These are phyloP conservation scores for Globisporangium spiculum DNA, from an alignment of 352 stramenopile species.

Conservation along the genomic window DNA sequence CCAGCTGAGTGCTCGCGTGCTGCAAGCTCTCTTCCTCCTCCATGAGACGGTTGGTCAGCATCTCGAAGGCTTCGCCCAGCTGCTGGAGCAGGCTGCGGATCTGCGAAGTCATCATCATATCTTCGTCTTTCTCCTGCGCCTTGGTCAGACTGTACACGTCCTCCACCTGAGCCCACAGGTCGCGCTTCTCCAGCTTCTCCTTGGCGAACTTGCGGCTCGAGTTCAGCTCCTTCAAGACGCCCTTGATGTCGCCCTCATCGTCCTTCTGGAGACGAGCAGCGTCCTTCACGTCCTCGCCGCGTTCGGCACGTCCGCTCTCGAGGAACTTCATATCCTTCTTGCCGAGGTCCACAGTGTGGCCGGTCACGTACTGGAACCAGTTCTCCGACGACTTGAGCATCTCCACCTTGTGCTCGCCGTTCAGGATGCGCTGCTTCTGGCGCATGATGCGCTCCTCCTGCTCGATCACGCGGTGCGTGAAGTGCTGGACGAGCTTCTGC, in stretches of 20 bases:
- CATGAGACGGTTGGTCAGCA: slow-evolving; percentile 82
- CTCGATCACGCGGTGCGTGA: slow-evolving; percentile 87
- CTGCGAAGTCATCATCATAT: slow-evolving; percentile 92
- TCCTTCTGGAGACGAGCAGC: slow-evolving; percentile 82
- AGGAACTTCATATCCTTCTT: slow-evolving; percentile 87
- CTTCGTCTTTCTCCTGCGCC: slow-evolving; percentile 86
- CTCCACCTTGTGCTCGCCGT: slow-evolving; percentile 88
- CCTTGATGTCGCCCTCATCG: slow-evolving; percentile 75
- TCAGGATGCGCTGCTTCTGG: slow-evolving; percentile 88
- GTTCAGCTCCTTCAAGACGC: slow-evolving; percentile 58
- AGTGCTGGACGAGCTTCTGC: slow-evolving; percentile 87
- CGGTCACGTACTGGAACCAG: slow-evolving; percentile 88
- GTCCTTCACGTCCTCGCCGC: slow-evolving; percentile 74
- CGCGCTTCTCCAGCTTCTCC: slow-evolving; percentile 84
- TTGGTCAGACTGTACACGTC: slow-evolving; percentile 82
- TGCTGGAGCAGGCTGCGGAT: slow-evolving; percentile 85
- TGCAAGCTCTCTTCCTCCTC: slow-evolving; percentile 85
- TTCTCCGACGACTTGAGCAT: slow-evolving; percentile 90
- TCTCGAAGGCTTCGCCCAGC: slow-evolving; percentile 84
- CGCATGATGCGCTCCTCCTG: slow-evolving; percentile 89
- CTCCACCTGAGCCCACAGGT: slow-evolving; percentile 82
- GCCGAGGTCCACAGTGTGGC: slow-evolving; percentile 62
- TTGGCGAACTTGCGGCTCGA: slow-evolving; percentile 59
- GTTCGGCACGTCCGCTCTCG: slow-evolving; percentile 60
- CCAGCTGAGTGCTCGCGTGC: slow-evolving; percentile 78